phyloP scores from a whole-genome alignment of 176 grass and related monocot species.

The Thinopyrum elongatum region DNA sequence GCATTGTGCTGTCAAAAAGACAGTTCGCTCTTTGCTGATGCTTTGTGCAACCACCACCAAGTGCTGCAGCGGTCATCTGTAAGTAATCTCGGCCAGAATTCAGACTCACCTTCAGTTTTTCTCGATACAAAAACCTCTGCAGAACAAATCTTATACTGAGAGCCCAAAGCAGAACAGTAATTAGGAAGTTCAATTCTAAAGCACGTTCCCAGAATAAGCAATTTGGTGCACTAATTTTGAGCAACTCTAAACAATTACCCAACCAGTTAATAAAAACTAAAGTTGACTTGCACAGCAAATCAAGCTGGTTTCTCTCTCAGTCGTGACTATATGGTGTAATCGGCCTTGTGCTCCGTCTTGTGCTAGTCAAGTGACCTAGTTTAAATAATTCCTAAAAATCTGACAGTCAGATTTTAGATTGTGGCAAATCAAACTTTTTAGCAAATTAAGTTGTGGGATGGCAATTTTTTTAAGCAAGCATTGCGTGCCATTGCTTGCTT shows the following conservation, averaged over 20 bases:
- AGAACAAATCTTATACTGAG: neutral
- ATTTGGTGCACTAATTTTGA: neutral
- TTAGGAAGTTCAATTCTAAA: neutral
- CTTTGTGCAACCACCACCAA: neutral
- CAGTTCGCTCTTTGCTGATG: neutral
- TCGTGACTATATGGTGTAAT: neutral
- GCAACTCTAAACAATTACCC: conserved; percentile 6
- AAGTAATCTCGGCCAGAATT: neutral
- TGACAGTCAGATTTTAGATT: no score
- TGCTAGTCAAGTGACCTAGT: no score
- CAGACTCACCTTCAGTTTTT: neutral
- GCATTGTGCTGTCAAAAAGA: neutral
- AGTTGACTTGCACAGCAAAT: neutral
- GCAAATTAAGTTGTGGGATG: no score
- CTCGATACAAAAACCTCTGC: neutral
- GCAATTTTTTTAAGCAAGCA: no score
- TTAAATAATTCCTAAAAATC: no score
- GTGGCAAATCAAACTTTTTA: no score
- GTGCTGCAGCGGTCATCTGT: no score
- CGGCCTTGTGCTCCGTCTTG: neutral
- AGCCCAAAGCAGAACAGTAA: neutral
- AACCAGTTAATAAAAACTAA: conserved; percentile 7
- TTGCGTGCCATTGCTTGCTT: no score
- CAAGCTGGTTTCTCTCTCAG: neutral
- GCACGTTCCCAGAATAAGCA: neutral